Evolutionary conservation across 345 rosid species (phyloP), one percentile per base, ranked within the genome.

Genomic region (Jatropha curcas): DNA sequence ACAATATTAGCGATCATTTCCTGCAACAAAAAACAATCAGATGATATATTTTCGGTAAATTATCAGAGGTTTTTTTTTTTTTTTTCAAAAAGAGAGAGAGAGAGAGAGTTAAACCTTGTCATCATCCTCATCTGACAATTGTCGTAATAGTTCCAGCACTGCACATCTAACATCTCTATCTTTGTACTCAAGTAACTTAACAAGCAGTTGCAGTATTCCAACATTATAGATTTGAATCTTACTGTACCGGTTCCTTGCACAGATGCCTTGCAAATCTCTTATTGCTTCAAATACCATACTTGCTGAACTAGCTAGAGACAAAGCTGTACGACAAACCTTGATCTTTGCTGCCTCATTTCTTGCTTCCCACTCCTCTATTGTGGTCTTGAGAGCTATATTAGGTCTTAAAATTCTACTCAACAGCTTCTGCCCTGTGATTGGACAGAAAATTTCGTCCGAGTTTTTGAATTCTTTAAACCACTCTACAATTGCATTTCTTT

Each of bases 281-380:
- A 90, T 76, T 33, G 98, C 97, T 52, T 94, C 93, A 4, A 87
- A 71, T 37, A 89, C 83, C 96, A 88, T 88, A 70, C 71, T 73
- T 7, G 82, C 82, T 51, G 98, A 87, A 82, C 92, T 86, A 31
- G 92, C 94, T 43, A 88, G 81, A 46, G 90, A 75, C 75, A 94
- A 82, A 13, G 97, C 94, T 57, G 92, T 82, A 37, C 85, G 81
- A n/a, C 85, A 88, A 76, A 74, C 85, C 80, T 90, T 90, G 84
- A 94, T 90, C 76, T 83, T 86, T 48, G 84, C 87, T 25, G 71
- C 79, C 70, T 90, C 97, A 52, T 94, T 90, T 80, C 97, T 81
- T 43, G 85, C 93, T 75, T 75, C 85, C 98, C 98, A 94, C 74
- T 92, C 90, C 76, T 86, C 84, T 60, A 94, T 92, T 17, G 85